A percentile compares a stretch with the other conserved stretches of the same genome.
These are phyloP conservation scores for Aureobasidium sp. DNA, from an alignment of 2,329 filamentous ascomycete species.

Conservation along the genomic window DNA sequence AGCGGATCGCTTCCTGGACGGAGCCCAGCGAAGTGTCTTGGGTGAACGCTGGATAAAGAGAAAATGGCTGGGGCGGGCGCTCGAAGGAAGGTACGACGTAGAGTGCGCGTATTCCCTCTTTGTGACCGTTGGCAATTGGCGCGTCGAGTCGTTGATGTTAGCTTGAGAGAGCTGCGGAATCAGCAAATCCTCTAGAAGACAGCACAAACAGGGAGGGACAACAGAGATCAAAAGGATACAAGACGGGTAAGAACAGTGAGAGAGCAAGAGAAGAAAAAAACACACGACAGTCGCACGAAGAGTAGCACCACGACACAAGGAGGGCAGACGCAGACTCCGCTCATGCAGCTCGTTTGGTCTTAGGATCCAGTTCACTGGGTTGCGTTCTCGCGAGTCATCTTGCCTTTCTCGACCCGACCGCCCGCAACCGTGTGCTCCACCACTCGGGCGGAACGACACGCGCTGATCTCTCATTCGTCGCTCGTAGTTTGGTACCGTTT, in stretches of 20 bases:
- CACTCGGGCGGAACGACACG: neutral
- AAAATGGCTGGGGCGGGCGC: slow-evolving; percentile 11
- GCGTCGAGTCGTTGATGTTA: slow-evolving; percentile 9
- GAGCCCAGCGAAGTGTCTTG: neutral
- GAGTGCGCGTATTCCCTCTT: neutral
- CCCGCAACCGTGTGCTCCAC: slow-evolving; percentile 13
- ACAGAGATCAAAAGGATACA: neutral
- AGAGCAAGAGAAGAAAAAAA: neutral
- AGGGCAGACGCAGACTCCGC: neutral
- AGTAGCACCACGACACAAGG: neutral
- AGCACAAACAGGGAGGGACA: neutral
- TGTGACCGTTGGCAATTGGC: slow-evolving; percentile 18
- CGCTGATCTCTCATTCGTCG: slow-evolving; percentile 11
- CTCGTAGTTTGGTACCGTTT: neutral
- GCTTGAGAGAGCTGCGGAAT: neutral
- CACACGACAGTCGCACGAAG: slow-evolving; percentile 4
- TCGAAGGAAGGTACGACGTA: slow-evolving; percentile 8
- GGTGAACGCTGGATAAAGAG: neutral
- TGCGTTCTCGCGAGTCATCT: neutral
- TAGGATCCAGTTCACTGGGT: slow-evolving; percentile 12
- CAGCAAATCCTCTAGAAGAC: neutral
- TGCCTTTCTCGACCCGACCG: neutral
- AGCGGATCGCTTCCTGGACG: slow-evolving; percentile 6
- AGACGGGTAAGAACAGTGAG: neutral
- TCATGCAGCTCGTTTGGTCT: slow-evolving; percentile 15